These are phyloP conservation scores for Tetracentron sinense DNA, from an alignment of 164 flowering plant genomes.

Conservation along the genomic window DNA sequence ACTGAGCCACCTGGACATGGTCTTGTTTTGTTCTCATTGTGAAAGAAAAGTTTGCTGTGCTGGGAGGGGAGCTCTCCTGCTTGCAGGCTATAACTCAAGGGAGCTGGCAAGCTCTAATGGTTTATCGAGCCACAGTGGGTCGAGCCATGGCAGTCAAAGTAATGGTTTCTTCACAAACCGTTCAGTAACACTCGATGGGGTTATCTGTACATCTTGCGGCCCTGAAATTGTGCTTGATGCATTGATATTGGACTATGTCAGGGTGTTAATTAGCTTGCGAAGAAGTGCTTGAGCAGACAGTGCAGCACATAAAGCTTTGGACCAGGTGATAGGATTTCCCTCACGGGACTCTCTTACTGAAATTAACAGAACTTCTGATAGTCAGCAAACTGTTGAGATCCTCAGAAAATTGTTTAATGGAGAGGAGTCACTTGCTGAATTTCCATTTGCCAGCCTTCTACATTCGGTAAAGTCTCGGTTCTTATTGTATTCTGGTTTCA, in stretches of 20 bases:
- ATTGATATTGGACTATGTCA: conserved; percentile 68
- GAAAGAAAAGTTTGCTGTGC: conserved; percentile 81
- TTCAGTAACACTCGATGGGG: conserved; percentile 44
- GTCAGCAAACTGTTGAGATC: conserved; percentile 22
- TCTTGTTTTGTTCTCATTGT: conserved; percentile 62
- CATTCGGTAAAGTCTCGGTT: conserved; percentile 53
- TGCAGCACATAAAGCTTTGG: conserved; percentile 62
- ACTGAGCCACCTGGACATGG: conserved; percentile 19
- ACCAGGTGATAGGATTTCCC: conserved; percentile 48
- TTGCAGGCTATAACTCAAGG: conserved; percentile 38
- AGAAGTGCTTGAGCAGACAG: conserved; percentile 59
- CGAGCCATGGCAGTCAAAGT: conserved; percentile 48
- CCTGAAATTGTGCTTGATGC: conserved; percentile 69
- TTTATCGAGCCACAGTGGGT: conserved; percentile 47
- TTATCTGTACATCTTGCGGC: conserved; percentile 79
- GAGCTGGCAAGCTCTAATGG: conserved; percentile 40
- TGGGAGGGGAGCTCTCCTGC: conserved; percentile 83
- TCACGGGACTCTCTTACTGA: conserved; percentile 23
- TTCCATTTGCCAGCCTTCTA: conserved; percentile 81
- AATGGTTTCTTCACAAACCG: conserved; percentile 45
- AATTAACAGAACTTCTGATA: conserved; percentile 26
- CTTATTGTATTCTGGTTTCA: conserved; percentile 1
- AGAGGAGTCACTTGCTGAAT: conserved; percentile 90
- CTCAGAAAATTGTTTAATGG: conserved; percentile 45
- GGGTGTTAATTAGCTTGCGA: conserved; percentile 66